Percentiles rank a stretch among this genome's conserved stretches.
Evolutionary conservation across 169 alveolate genomes (phyloP).

Genomic region (Plasmodium coatneyi): DNA sequence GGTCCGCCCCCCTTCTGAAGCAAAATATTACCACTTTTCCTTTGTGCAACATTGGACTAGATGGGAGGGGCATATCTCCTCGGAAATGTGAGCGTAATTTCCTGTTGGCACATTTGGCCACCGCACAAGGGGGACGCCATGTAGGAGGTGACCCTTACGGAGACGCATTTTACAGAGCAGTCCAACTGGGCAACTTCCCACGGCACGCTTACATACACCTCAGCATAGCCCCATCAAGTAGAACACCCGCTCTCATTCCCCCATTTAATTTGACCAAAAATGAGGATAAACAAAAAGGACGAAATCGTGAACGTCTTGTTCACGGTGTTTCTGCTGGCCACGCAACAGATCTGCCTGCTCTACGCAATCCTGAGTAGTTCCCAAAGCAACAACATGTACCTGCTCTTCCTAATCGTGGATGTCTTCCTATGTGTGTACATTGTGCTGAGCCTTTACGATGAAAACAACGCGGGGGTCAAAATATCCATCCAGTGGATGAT

Average conservation of each 20-base stretch:
- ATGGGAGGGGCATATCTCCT: background rate
- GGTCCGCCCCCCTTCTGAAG: background rate
- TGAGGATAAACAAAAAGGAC: conserved; percentile 50
- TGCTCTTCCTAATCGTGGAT: conserved; percentile 17
- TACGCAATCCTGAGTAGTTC: conserved; percentile 12
- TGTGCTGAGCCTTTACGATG: conserved; percentile 32
- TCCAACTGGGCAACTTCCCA: background rate
- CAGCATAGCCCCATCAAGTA: background rate
- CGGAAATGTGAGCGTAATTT: background rate
- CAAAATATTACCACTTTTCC: background rate
- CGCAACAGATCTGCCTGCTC: conserved; percentile 40
- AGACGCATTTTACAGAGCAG: background rate
- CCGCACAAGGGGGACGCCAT: background rate
- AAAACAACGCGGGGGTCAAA: conserved; percentile 64
- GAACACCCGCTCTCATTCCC: background rate
- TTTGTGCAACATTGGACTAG: background rate
- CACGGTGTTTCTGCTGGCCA: conserved; percentile 25
- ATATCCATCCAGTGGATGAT: conserved; percentile 67
- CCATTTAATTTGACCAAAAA: background rate
- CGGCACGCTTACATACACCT: background rate
- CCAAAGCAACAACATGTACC: conserved; percentile 8
- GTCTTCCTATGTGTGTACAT: conserved; percentile 48
- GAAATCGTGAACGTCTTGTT: conserved; percentile 53
- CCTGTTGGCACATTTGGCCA: background rate
- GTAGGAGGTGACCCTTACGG: background rate